These are phyloP conservation scores for Chaetomiaceae sp. DNA, from an alignment of 2,329 filamentous ascomycete species.

Conservation along the genomic window DNA sequence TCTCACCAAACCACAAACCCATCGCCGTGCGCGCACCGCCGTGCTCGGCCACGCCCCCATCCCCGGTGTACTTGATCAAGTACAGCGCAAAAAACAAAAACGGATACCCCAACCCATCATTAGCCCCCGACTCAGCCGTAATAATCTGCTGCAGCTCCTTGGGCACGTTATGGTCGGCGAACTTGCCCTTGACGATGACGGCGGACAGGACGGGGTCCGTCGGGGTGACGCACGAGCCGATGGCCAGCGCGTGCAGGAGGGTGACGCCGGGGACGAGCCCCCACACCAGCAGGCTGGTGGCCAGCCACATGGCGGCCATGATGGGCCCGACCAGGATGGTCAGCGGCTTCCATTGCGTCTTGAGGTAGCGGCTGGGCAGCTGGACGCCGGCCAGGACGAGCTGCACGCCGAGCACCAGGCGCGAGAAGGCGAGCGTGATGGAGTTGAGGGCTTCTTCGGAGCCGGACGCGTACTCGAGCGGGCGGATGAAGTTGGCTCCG, in stretches of 20 bases:
- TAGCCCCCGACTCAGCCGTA: slow-evolving; percentile 77
- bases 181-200: slow-evolving; percentile 88
- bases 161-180: slow-evolving; percentile 86
- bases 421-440: slow-evolving; percentile 78
- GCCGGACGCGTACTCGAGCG: slow-evolving; percentile 64
- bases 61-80: slow-evolving; percentile 68
- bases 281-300: slow-evolving; percentile 75
- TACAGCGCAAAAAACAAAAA: slow-evolving; percentile 84
- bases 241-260: slow-evolving; percentile 72
- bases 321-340: slow-evolving; percentile 72
- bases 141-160: slow-evolving; percentile 75
- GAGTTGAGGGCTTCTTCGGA: slow-evolving; percentile 56
- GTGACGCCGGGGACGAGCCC: slow-evolving; percentile 64
- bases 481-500: slow-evolving; percentile 70
- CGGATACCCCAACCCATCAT: slow-evolving; percentile 84
- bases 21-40: slow-evolving; percentile 65
- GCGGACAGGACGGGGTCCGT: slow-evolving; percentile 87
- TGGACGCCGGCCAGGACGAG: slow-evolving; percentile 85
- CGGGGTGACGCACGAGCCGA: slow-evolving; percentile 85
- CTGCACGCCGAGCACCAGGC: slow-evolving; percentile 85
- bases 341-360: slow-evolving; percentile 72
- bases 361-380: slow-evolving; percentile 75
- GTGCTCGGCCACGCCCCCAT: slow-evolving; percentile 47
- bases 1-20: slow-evolving; percentile 78
- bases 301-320: slow-evolving; percentile 83